Base-by-base conservation (phyloP, 257 asterid genomes). In the Thymus mandschuricus region DNA sequence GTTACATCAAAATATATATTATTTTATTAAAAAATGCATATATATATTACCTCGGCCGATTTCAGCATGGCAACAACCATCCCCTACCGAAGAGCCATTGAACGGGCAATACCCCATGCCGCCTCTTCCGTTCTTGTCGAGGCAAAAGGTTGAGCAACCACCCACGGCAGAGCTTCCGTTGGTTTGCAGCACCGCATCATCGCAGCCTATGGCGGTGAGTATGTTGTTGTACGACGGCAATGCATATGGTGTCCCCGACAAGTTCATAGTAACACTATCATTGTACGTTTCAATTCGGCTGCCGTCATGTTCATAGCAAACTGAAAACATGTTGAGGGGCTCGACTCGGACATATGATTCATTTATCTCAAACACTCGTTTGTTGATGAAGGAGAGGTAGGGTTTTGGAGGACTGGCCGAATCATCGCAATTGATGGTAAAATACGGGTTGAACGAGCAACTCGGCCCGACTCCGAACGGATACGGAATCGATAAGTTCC, bases 171-270 rank as follows among this genome's bases (percentile, higher is more conserved):
- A 0, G 2, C 58, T 30, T 1, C 58, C 58, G 58, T 51, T 51
- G 58, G 58, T n/a, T 51, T 51, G 58, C 30, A 51, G 29, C 58
- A 51, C 31, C 58, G 10, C 1, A 21, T 51, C 60, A 21, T 54
- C 60, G 8, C 60, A 54, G 34, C 60, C 60, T 33, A 73, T 7
- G 67, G 65, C 66, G 41, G 63, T 64, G 72, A 73, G 31, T 67
- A 27, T 48, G 71, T 65, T 48, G 71, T 65, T 73, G 3, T 28
- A 44, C 1, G 56, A 54, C 30, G 78, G 56, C 38, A 65, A 31
- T 10, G 72, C 57, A 12, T 55, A 65, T 21, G 21, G 21, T 21
- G 21, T 21, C 21, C 21, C 21, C 21, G 21, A 21, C 21, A 21
- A 21, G 21, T 21, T 21, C 21, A 21, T 21, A 21, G 21, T 21